Conservation (phyloP, 108 stramenopile species). For the Cyclostephanos tholiformis region DNA sequence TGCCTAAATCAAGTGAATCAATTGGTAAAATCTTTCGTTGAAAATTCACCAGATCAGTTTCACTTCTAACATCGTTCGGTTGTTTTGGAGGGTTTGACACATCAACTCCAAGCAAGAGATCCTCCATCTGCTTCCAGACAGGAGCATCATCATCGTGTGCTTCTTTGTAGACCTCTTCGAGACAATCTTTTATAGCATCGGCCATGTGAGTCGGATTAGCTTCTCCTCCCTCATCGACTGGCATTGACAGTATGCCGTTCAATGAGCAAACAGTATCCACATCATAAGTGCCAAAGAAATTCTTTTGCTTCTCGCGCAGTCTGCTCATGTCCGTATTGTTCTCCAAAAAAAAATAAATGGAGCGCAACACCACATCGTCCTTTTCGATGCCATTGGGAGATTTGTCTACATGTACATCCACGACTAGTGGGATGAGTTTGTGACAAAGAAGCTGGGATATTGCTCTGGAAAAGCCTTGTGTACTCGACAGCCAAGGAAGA, state of each 20-base stretch:
- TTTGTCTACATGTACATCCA: slow-evolving; percentile 37
- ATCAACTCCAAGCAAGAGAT: slow-evolving; percentile 37
- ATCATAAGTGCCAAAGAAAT: slow-evolving; percentile 74
- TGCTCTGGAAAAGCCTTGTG: slow-evolving; percentile 84
- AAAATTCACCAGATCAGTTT: slow-evolving; percentile 55
- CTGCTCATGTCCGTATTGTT: slow-evolving; percentile 80
- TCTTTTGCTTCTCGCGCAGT: slow-evolving; percentile 68
- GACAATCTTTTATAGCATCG: slow-evolving; percentile 70
- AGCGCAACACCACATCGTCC: slow-evolving; percentile 42
- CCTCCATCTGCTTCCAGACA: slow-evolving; percentile 75
- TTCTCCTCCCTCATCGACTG: slow-evolving; percentile 83
- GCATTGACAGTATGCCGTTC: slow-evolving; percentile 69
- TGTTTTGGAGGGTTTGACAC: not conserved
- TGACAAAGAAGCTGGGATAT: slow-evolving; percentile 83
- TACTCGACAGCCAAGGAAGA: slow-evolving; percentile 84
- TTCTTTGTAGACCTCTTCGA: slow-evolving; percentile 72
- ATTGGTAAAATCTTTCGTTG: slow-evolving; percentile 91
- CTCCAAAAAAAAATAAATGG: slow-evolving; percentile 72
- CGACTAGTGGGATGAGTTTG: slow-evolving; percentile 67
- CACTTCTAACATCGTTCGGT: slow-evolving; percentile 6
- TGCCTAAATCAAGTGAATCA: slow-evolving; percentile 76
- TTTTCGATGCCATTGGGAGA: slow-evolving; percentile 7
- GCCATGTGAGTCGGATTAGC: slow-evolving; percentile 72
- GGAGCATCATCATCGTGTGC: slow-evolving; percentile 73
- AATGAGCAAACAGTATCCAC: slow-evolving; percentile 70